Conservation (phyloP, 2,329 filamentous ascomycete species). For the Plectosphaerella plurivora region DNA sequence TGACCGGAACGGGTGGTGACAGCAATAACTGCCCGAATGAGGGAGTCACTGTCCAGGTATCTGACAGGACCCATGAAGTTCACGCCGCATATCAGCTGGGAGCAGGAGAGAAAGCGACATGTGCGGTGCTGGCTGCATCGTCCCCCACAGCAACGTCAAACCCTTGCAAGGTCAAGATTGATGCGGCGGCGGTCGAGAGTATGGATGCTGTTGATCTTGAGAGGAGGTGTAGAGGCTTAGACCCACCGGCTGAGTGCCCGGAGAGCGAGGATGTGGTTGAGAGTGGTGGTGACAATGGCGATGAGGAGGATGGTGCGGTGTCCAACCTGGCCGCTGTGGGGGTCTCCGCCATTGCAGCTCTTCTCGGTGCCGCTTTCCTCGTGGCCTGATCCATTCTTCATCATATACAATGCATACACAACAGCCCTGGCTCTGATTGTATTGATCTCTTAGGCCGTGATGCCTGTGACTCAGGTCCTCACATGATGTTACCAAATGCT, state of each 20-base stretch:
- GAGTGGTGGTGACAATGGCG: too few relatives aligned
- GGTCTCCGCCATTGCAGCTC: too few relatives aligned
- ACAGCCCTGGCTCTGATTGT: too few relatives aligned
- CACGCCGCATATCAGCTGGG: not conserved
- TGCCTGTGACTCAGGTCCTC: too few relatives aligned
- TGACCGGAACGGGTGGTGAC: conserved; percentile 5
- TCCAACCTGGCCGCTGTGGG: too few relatives aligned
- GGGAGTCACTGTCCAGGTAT: conserved; percentile 9
- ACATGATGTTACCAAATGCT: too few relatives aligned
- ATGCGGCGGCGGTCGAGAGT: conserved; percentile 11
- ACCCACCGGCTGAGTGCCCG: conserved; percentile 12
- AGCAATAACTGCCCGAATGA: conserved; percentile 1
- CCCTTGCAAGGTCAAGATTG: conserved; percentile 13
- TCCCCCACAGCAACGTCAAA: conserved; percentile 8
- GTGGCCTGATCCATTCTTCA: too few relatives aligned
- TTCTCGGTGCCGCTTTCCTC: too few relatives aligned
- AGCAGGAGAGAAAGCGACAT: not conserved
- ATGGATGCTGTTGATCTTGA: conserved; percentile 7
- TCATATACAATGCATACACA: too few relatives aligned
- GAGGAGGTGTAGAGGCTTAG: conserved; percentile 4
- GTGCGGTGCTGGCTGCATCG: conserved; percentile 4
- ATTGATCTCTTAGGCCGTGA: too few relatives aligned
- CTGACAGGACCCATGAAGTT: conserved; percentile 7
- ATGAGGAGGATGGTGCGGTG: too few relatives aligned
- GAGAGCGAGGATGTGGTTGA: conserved; percentile 1